These are phyloP conservation scores for Biscogniauxia sp. DNA, from an alignment of 2,329 filamentous ascomycete genomes.

Conservation along the genomic window DNA sequence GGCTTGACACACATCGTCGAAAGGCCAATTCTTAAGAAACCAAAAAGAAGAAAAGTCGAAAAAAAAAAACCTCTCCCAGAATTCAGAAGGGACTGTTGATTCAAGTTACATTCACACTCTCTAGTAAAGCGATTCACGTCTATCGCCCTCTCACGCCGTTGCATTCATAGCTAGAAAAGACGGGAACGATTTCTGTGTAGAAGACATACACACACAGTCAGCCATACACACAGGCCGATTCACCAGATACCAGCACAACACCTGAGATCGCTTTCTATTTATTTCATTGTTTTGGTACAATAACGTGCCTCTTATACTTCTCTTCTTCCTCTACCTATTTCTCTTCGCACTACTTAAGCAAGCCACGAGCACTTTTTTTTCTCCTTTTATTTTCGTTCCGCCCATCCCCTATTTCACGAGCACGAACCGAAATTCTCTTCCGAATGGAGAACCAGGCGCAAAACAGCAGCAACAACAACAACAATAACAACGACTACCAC, in stretches of 20 bases:
- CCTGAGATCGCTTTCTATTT: background rate
- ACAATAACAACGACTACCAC: constrained; percentile 4
- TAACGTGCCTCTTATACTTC: background rate
- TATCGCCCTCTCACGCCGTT: background rate
- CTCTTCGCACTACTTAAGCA: background rate
- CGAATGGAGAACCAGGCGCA: constrained; percentile 26
- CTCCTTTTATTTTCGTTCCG: background rate
- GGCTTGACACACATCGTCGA: constrained; percentile 26
- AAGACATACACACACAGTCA: background rate
- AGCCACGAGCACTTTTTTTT: background rate
- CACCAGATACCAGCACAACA: background rate
- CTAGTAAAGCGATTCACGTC: background rate
- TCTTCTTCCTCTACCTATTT: constrained; percentile 1
- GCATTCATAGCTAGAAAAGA: background rate
- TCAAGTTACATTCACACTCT: constrained; percentile 8
- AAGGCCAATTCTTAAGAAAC: constrained; percentile 19
- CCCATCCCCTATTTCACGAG: background rate
- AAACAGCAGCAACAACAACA: constrained; percentile 17
- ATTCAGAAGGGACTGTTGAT: constrained; percentile 3
- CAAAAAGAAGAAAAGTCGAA: constrained; percentile 8
- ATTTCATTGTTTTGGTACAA: background rate
- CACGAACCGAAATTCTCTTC: background rate
- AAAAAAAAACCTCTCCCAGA: constrained; percentile 6
- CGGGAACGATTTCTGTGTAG: background rate
- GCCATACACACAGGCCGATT: background rate